Conservation (phyloP, 2,329 filamentous ascomycete species). For the Coleophoma cylindrospora region DNA sequence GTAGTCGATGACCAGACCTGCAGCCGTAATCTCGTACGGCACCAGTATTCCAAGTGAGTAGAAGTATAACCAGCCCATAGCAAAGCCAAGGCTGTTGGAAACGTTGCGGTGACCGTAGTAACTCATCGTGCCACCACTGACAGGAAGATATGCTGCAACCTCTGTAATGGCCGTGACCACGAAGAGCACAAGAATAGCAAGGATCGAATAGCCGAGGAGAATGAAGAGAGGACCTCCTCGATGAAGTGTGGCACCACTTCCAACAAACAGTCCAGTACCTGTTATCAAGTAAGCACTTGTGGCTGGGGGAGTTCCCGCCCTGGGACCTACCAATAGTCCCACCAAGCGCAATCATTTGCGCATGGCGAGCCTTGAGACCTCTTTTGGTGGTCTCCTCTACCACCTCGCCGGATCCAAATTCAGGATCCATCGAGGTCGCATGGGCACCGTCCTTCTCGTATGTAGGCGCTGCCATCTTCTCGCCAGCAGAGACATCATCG, state of each 20-base stretch:
- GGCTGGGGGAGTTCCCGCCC: too few species aligned
- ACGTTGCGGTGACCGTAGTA: conserved; percentile 41
- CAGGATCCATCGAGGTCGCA: not conserved
- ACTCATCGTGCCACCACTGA: conserved; percentile 43
- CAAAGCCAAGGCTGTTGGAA: conserved; percentile 36
- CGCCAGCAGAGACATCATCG: not conserved
- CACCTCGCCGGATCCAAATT: not conserved
- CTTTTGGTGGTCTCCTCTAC: conserved; percentile 14
- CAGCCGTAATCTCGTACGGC: conserved; percentile 33
- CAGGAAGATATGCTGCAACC: conserved; percentile 57
- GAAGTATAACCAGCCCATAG: conserved; percentile 33
- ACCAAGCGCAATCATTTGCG: conserved; percentile 25
- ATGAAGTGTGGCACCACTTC: conserved; percentile 36
- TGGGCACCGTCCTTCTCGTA: not conserved
- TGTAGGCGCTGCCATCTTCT: not conserved
- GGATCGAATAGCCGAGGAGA: conserved; percentile 37
- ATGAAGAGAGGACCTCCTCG: conserved; percentile 39
- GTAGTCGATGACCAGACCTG: conserved; percentile 36
- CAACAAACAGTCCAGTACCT: conserved; percentile 34
- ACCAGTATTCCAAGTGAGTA: conserved; percentile 24
- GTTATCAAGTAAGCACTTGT: too few species aligned
- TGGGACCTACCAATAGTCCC: conserved; percentile 34
- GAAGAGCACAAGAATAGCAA: conserved; percentile 37
- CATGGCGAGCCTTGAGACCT: conserved; percentile 24
- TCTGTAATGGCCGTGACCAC: conserved; percentile 47